phyloP scores from a whole-genome alignment of 2,329 filamentous ascomycete genomes.

The Beauveria rudraprayagi region DNA sequence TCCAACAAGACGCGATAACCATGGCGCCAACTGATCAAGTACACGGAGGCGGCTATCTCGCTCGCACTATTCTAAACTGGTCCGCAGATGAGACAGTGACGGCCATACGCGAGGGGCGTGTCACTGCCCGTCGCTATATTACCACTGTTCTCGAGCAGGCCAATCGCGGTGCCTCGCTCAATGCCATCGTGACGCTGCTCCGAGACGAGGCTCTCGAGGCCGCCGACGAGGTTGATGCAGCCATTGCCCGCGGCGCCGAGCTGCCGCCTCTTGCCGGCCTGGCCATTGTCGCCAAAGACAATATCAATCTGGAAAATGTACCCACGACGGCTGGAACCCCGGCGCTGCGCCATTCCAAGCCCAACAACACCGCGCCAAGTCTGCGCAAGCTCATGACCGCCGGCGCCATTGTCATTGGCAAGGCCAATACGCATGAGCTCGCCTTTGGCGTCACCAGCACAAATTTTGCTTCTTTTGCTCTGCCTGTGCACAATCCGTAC shows the following conservation, averaged over 20 bases:
- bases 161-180: background rate
- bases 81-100: constrained; percentile 9
- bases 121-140: constrained; percentile 7
- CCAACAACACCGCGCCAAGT: constrained; percentile 14
- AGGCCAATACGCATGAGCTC: constrained; percentile 42
- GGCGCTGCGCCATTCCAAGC: constrained; percentile 9
- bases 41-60: background rate
- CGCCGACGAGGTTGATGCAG: constrained; percentile 7
- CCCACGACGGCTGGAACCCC: constrained; percentile 14
- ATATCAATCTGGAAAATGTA: constrained; percentile 15
- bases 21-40: background rate
- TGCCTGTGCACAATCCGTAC: constrained; percentile 15
- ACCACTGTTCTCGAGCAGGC: constrained; percentile 1
- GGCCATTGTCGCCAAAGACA: constrained; percentile 17
- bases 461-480: constrained; percentile 13
- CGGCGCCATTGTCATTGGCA: constrained; percentile 30
- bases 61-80: background rate
- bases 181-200: constrained; percentile 6
- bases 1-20: background rate
- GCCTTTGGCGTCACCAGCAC: constrained; percentile 16
- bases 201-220: constrained; percentile 2
- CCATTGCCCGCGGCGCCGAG: constrained; percentile 9
- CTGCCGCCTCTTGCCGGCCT: constrained; percentile 16
- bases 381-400: constrained; percentile 16
- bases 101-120: constrained; percentile 6